phyloP scores from a whole-genome alignment of 306 rosid genomes.

The Datisca glomerata region DNA sequence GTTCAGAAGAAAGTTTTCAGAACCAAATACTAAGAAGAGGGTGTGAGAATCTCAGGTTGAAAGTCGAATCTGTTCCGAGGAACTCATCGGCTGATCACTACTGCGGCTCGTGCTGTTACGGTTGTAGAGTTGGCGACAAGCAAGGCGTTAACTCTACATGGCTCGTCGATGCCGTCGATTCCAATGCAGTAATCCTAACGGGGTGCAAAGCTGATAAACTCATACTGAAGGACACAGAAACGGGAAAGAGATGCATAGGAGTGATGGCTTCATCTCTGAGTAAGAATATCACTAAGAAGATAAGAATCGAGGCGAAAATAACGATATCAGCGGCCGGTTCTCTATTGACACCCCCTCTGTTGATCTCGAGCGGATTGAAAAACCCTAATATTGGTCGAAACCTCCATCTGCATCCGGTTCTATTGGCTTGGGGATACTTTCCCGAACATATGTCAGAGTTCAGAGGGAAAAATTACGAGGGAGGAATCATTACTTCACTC shows the following conservation, averaged over 20 bases:
- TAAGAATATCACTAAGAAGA: slow-evolving; percentile 40
- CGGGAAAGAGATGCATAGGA: slow-evolving; percentile 48
- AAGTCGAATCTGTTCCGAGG: slow-evolving; percentile 54
- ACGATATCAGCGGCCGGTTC: slow-evolving; percentile 76
- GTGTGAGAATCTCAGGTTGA: slow-evolving; percentile 55
- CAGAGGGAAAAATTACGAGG: slow-evolving; percentile 42
- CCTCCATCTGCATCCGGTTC: slow-evolving; percentile 79
- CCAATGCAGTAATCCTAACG: slow-evolving; percentile 70
- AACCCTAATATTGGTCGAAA: slow-evolving; percentile 69
- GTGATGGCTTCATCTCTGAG: slow-evolving; percentile 43
- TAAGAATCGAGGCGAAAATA: slow-evolving; percentile 64
- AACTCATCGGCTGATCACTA: slow-evolving; percentile 61
- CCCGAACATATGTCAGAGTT: slow-evolving; percentile 42
- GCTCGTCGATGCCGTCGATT: slow-evolving; percentile 70
- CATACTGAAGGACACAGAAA: slow-evolving; percentile 25
- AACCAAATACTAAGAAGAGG: slow-evolving; percentile 65
- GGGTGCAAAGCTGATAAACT: slow-evolving; percentile 72
- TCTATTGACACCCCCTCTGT: slow-evolving; percentile 58
- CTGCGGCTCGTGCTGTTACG: slow-evolving; percentile 73
- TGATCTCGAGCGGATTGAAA: slow-evolving; percentile 63
- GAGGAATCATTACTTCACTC: slow-evolving; percentile 77
- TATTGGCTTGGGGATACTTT: slow-evolving; percentile 67
- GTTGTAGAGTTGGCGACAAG: slow-evolving; percentile 72
- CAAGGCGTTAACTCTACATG: slow-evolving; percentile 70
- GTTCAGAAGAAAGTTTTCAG: slow-evolving; percentile 45